Evolutionary conservation across 2,329 filamentous ascomycete species (phyloP).

Genomic region (Colletotrichum nymphaeae): DNA sequence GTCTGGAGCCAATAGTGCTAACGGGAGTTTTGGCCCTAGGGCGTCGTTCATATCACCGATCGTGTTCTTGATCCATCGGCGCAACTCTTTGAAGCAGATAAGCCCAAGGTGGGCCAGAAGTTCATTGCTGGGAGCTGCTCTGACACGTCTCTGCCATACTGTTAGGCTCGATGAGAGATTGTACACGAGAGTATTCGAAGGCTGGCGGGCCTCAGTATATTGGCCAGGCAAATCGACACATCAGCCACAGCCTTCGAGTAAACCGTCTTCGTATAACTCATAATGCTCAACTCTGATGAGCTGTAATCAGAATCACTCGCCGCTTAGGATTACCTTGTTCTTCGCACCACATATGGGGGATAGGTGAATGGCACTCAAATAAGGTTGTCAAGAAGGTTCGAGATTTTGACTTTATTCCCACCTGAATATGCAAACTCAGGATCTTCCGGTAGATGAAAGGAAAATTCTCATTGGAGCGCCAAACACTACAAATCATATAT

Average conservation of each 20-base stretch:
- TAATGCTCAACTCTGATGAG: no score
- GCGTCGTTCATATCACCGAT: slow-evolving; percentile 41
- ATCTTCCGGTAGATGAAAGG: neutral
- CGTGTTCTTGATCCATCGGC: slow-evolving; percentile 41
- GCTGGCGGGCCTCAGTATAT: no score
- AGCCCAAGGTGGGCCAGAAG: slow-evolving; percentile 37
- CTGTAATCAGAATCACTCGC: no score
- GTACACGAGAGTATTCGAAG: neutral
- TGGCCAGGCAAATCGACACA: no score
- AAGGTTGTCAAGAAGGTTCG: neutral
- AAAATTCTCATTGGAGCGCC: neutral
- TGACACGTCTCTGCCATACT: slow-evolving; percentile 41
- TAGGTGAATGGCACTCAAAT: neutral
- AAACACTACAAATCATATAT: neutral
- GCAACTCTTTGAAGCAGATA: slow-evolving; percentile 41
- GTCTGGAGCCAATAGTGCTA: neutral
- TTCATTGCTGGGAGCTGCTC: slow-evolving; percentile 44
- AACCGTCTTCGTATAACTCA: no score
- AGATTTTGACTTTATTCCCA: neutral
- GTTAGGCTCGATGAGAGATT: slow-evolving; percentile 25
- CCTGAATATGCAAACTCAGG: neutral
- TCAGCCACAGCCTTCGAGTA: no score
- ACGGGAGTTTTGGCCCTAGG: slow-evolving; percentile 24
- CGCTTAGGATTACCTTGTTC: neutral
- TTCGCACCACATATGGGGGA: neutral